Evolutionary conservation across 495 filamentous ascomycete genomes (phyloP).

Genomic region (Aspergillus hancockii): DNA sequence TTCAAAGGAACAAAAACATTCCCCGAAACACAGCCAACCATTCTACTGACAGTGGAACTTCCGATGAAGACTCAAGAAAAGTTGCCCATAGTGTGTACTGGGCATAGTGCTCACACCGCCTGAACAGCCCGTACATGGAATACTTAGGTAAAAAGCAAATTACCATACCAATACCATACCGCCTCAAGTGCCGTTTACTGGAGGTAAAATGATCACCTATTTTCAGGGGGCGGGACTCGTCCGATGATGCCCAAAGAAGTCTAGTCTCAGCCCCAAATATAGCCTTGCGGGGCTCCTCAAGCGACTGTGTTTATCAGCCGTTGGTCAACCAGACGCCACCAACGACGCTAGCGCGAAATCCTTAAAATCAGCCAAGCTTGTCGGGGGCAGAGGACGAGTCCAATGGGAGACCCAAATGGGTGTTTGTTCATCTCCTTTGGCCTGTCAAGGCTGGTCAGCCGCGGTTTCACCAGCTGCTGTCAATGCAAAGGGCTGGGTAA

Average conservation of each 20-base stretch:
- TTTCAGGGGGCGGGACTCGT: slow-evolving; percentile 23
- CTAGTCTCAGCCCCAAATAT: slow-evolving; percentile 19
- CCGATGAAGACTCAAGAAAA: not conserved
- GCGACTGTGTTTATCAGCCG: slow-evolving; percentile 22
- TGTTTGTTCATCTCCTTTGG: not conserved
- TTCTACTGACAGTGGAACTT: no score
- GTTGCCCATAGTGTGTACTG: not conserved
- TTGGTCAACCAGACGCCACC: slow-evolving; percentile 22
- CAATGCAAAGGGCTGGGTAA: slow-evolving; percentile 3
- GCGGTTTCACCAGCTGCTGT: slow-evolving; percentile 18
- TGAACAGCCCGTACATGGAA: not conserved
- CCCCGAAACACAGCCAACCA: not conserved
- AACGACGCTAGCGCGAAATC: slow-evolving; percentile 14
- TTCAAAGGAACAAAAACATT: not conserved
- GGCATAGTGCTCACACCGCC: not conserved
- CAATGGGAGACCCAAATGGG: not conserved
- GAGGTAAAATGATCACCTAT: slow-evolving; percentile 8
- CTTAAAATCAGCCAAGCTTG: slow-evolving; percentile 22
- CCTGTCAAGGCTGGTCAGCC: slow-evolving; percentile 6
- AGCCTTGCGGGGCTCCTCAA: slow-evolving; percentile 18
- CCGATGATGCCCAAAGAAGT: slow-evolving; percentile 8
- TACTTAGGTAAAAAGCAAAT: not conserved
- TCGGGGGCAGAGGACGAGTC: not conserved
- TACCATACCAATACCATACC: not conserved
- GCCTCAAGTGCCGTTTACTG: not conserved